Evolutionary conservation across 768 basidiomycete genomes (phyloP), one percentile per base, ranked within the genome.

Genomic region (Russula abietina): DNA sequence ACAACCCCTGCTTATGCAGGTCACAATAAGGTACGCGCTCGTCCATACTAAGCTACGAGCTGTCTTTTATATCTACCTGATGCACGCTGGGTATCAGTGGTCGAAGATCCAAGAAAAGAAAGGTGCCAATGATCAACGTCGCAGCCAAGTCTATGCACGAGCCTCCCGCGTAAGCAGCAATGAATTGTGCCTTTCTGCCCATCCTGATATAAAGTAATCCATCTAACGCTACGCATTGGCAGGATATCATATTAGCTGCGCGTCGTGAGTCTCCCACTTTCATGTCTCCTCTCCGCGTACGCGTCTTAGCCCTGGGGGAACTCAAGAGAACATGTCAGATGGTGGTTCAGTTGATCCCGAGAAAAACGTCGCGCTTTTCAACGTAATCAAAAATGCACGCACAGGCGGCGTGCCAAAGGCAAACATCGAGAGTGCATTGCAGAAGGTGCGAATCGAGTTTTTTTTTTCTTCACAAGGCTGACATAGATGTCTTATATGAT

Each of bases 61-160:
- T 11, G 11, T n/a, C 2, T 2, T 49, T 49, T n/a, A n/a, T 55
- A 22, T 30, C 28, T 43, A 45, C 43, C 28, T 22, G 12, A 36
- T 8, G 28, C 19, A 28, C 41, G 28, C n/a, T 11, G 28, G 30
- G 9, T 38, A 33, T 24, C 55, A 68, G 67, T 68, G 67, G 67
- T 68, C 67, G 33, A 68, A 68, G 36, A 66, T 68, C 19, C 65
- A 68, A 59, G 61, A 66, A 38, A 62, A 58, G 52, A 68, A 68
- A n/a, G 67, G 67, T 0, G 17, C 43, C 6, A 66, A 36, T 2
- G 67, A 68, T 46, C 58, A 49, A 24, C 61, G 62, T 38, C 65
- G 65, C 39, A 53, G 64, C n/a, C 38, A 56, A 55, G 39, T 61
- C 22, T 66, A 60, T n/a, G 58, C 50, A 19, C 65, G 61, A 19